Percentiles rank a stretch among this genome's conserved stretches.
These are phyloP conservation scores for Rhododendron molle DNA, from an alignment of 148 eudicot genomes.

Conservation along the genomic window DNA sequence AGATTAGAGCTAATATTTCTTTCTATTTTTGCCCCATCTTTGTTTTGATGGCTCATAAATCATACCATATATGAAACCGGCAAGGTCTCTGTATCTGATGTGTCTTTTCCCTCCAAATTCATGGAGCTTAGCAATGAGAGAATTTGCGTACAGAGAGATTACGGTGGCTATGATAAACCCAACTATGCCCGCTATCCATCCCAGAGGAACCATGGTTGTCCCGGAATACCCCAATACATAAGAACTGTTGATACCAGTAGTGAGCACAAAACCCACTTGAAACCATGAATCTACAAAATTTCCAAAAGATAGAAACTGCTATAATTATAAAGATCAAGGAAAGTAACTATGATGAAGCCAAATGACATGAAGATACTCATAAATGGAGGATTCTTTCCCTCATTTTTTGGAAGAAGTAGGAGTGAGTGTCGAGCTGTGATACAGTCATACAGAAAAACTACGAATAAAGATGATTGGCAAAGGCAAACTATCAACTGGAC, in stretches of 20 bases:
- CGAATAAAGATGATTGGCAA: not conserved
- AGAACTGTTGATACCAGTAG: constrained; percentile 84
- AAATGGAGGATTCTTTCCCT: not conserved
- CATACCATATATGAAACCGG: constrained; percentile 79
- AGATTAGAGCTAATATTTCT: not conserved
- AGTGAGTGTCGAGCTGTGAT: not conserved
- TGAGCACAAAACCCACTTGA: constrained; percentile 80
- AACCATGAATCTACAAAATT: constrained; percentile 77
- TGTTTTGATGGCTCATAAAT: not conserved
- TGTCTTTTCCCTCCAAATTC: constrained; percentile 80
- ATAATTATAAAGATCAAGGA: not conserved
- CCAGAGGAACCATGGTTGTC: constrained; percentile 82
- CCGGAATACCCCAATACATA: constrained; percentile 84
- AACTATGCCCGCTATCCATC: constrained; percentile 71
- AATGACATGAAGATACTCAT: not conserved
- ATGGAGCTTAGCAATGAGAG: constrained; percentile 83
- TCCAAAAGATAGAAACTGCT: not conserved
- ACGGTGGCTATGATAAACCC: constrained; percentile 58
- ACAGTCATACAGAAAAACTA: not conserved
- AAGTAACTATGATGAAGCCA: not conserved
- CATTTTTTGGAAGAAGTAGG: not conserved
- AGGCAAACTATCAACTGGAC: not conserved
- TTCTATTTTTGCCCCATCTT: not conserved
- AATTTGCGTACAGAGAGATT: constrained; percentile 68
- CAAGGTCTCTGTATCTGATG: constrained; percentile 90